A percentile compares a stretch with the other conserved stretches of the same genome.
phyloP scores from a whole-genome alignment of 306 rosid genomes.

The Prunus mongolica region DNA sequence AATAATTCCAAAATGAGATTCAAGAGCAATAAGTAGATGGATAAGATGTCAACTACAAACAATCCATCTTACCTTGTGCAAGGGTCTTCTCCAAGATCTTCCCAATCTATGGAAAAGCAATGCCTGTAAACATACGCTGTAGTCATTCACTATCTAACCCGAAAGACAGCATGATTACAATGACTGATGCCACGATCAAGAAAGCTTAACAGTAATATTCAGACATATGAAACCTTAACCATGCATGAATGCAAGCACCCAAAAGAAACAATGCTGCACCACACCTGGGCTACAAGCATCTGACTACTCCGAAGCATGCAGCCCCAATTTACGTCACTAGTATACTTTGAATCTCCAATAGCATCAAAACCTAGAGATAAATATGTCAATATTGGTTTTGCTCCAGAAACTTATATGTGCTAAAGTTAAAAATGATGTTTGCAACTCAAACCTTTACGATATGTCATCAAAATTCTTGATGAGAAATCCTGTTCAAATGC shows the following conservation, averaged over 20 bases:
- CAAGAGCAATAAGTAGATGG: neutral
- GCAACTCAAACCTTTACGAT: constrained; percentile 71
- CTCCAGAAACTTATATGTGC: constrained; percentile 7
- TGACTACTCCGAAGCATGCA: constrained; percentile 98
- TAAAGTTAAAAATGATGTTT: neutral
- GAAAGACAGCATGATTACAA: neutral
- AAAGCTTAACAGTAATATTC: neutral
- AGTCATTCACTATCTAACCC: neutral
- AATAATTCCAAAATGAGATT: neutral
- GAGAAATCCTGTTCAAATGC: constrained; percentile 71
- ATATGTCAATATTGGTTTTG: constrained; percentile 9
- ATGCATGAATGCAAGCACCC: neutral
- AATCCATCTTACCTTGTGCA: constrained; percentile 57
- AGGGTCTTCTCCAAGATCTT: constrained; percentile 76
- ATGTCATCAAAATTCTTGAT: constrained; percentile 82
- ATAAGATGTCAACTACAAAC: neutral
- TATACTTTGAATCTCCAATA: constrained; percentile 76
- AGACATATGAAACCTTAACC: neutral
- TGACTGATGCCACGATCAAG: neutral
- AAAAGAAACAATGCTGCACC: neutral
- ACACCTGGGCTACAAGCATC: constrained; percentile 97
- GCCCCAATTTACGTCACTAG: constrained; percentile 94
- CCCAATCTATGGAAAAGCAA: constrained; percentile 80
- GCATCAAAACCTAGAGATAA: constrained; percentile 63
- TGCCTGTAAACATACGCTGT: constrained; percentile 49